A percentile compares a stretch with the other conserved stretches of the same genome.
These are phyloP conservation scores for Sporobolomyces phaffii DNA, from an alignment of 768 basidiomycete species.

Conservation along the genomic window DNA sequence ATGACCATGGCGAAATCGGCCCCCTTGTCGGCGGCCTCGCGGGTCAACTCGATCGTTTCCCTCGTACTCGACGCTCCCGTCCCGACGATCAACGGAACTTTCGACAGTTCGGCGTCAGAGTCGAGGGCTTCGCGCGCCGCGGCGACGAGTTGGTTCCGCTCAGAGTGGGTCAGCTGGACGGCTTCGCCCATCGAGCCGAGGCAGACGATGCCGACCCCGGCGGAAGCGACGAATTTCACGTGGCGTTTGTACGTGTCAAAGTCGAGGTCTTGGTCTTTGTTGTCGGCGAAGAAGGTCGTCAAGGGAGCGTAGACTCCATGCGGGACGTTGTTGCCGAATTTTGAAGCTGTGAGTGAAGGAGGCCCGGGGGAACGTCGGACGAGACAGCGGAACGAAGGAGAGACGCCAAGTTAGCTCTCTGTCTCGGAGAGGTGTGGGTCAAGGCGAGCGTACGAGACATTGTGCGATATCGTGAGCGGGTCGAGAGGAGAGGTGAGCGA, in stretches of 20 bases:
- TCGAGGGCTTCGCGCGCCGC: constrained; percentile 68
- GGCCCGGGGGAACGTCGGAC: too few relatives aligned
- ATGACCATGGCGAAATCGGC: constrained; percentile 84
- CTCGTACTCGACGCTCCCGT: constrained; percentile 77
- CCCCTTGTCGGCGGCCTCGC: constrained; percentile 71
- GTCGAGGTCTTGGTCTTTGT: constrained; percentile 63
- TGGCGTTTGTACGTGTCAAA: constrained; percentile 46
- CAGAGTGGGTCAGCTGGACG: constrained; percentile 62
- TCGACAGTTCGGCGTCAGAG: constrained; percentile 52
- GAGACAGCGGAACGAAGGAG: too few relatives aligned
- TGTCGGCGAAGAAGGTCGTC: constrained; percentile 68
- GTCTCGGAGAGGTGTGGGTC: too few relatives aligned
- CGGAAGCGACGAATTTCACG: constrained; percentile 44
- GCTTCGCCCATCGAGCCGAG: constrained; percentile 83
- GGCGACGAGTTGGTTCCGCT: constrained; percentile 61
- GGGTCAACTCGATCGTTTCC: constrained; percentile 56
- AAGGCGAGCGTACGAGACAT: too few relatives aligned
- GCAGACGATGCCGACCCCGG: constrained; percentile 60
- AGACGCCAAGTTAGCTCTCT: too few relatives aligned
- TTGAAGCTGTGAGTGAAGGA: neutral
- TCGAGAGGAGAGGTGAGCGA: too few relatives aligned
- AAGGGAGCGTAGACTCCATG: constrained; percentile 80
- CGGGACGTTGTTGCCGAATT: constrained; percentile 50
- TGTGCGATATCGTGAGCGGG: too few relatives aligned
- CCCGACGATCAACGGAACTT: constrained; percentile 69